Conservation (phyloP, 2,329 filamentous ascomycete genomes). For the Claviceps humidiphila region DNA sequence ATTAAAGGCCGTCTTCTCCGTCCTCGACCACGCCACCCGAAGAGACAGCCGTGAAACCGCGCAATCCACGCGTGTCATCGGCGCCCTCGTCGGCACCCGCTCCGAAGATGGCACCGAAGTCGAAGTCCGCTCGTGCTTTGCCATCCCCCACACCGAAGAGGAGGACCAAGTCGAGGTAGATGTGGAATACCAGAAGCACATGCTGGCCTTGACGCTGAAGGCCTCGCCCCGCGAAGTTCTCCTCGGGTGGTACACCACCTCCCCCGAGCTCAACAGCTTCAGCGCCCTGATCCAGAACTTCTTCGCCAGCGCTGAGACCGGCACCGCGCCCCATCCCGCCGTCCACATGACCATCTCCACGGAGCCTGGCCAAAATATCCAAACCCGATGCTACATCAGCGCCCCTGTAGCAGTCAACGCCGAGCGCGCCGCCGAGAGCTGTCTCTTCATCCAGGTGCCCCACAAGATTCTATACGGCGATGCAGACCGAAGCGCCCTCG, state of each 20-base stretch:
- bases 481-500: constrained; percentile 51
- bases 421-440: constrained; percentile 89
- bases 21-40: constrained; percentile 89
- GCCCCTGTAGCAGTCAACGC: constrained; percentile 89
- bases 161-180: constrained; percentile 98
- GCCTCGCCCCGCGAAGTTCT: constrained; percentile 87
- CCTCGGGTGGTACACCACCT: constrained; percentile 97
- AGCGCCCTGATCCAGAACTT: constrained; percentile 97
- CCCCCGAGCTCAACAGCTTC: constrained; percentile 94
- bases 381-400: constrained; percentile 87
- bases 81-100: constrained; percentile 81
- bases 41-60: constrained; percentile 55
- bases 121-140: constrained; percentile 91
- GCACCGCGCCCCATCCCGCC: constrained; percentile 94
- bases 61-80: constrained; percentile 91
- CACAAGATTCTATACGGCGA: constrained; percentile 88
- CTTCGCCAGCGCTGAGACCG: constrained; percentile 92
- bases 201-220: constrained; percentile 89
- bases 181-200: constrained; percentile 99
- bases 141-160: constrained; percentile 95
- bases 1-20: constrained; percentile 51
- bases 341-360: constrained; percentile 93
- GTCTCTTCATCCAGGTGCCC: constrained; percentile 93
- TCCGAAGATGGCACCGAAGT: constrained; percentile 96
- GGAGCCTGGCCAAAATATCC: constrained; percentile 74